Percentiles rank a stretch among this genome's conserved stretches.
Evolutionary conservation across 495 filamentous ascomycete species (phyloP).

Genomic region (Lophium mytilinum): DNA sequence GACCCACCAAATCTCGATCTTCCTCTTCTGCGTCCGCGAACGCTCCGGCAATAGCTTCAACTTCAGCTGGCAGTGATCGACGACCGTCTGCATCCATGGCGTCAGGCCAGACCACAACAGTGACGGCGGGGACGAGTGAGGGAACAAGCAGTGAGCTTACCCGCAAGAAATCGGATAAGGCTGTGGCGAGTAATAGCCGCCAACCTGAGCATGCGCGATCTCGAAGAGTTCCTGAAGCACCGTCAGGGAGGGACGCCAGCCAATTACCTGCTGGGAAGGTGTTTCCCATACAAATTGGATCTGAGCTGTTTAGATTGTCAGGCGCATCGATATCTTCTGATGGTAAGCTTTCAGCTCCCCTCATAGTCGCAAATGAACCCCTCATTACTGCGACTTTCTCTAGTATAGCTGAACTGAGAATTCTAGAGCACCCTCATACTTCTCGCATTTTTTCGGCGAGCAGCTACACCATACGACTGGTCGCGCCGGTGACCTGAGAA

Average conservation of each 20-base stretch:
- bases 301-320: slow-evolving; percentile 82
- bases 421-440: slow-evolving; percentile 88
- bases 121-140: slow-evolving; percentile 1
- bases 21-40: slow-evolving; percentile 19
- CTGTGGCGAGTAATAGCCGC: slow-evolving; percentile 1
- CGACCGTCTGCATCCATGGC: slow-evolving; percentile 8
- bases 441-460: slow-evolving; percentile 86
- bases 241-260: not conserved
- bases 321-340: slow-evolving; percentile 94
- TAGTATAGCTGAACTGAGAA: slow-evolving; percentile 35
- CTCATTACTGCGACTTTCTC: not conserved
- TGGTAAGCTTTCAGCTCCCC: slow-evolving; percentile 53
- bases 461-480: slow-evolving; percentile 59
- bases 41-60: slow-evolving; percentile 13
- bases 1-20: slow-evolving; percentile 18
- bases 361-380: too few species aligned
- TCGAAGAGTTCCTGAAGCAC: slow-evolving; percentile 17
- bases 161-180: slow-evolving; percentile 18
- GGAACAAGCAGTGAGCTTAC: slow-evolving; percentile 2
- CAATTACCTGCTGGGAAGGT: slow-evolving; percentile 55
- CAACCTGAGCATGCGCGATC: slow-evolving; percentile 5
- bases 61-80: not conserved
- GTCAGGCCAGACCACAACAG: not conserved
- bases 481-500: slow-evolving; percentile 52
- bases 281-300: slow-evolving; percentile 91